A percentile compares a stretch with the other conserved stretches of the same genome.
These are phyloP conservation scores for Fusarium tjaetaba DNA, from an alignment of 2,329 filamentous ascomycete species.

Conservation along the genomic window DNA sequence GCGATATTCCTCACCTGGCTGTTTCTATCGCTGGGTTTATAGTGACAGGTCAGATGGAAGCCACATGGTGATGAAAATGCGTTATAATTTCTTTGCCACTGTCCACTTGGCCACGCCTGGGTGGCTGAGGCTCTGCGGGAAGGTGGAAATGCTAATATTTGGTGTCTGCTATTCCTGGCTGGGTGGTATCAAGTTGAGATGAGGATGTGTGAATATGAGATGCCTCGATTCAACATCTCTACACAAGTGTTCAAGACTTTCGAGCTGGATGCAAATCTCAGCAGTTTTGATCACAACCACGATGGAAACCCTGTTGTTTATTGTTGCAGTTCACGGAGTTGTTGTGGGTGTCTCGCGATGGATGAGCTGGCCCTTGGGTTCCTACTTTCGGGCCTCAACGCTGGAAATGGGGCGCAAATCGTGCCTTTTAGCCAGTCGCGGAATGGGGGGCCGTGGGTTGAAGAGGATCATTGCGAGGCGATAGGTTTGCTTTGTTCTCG, in stretches of 20 bases:
- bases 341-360: slow-evolving; percentile 22
- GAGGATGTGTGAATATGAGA: slow-evolving; percentile 26
- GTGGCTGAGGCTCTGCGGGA: slow-evolving; percentile 39
- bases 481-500: slow-evolving; percentile 21
- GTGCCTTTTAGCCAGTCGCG: slow-evolving; percentile 26
- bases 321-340: neutral
- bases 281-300: neutral
- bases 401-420: slow-evolving; percentile 31
- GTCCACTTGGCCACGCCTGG: slow-evolving; percentile 33
- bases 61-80: neutral
- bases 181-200: slow-evolving; percentile 32
- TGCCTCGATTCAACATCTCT: neutral
- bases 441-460: slow-evolving; percentile 33
- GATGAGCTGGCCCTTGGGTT: slow-evolving; percentile 28
- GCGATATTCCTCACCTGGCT: neutral
- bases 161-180: slow-evolving; percentile 5
- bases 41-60: neutral
- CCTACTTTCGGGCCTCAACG: slow-evolving; percentile 35
- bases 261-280: neutral
- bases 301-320: neutral
- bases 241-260: neutral
- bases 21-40: neutral
- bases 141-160: slow-evolving; percentile 14
- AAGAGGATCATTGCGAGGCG: slow-evolving; percentile 27
- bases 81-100: slow-evolving; percentile 13